Conservation (phyloP, 2,329 filamentous ascomycete species). For the Ploettnerulaceae sp. region DNA sequence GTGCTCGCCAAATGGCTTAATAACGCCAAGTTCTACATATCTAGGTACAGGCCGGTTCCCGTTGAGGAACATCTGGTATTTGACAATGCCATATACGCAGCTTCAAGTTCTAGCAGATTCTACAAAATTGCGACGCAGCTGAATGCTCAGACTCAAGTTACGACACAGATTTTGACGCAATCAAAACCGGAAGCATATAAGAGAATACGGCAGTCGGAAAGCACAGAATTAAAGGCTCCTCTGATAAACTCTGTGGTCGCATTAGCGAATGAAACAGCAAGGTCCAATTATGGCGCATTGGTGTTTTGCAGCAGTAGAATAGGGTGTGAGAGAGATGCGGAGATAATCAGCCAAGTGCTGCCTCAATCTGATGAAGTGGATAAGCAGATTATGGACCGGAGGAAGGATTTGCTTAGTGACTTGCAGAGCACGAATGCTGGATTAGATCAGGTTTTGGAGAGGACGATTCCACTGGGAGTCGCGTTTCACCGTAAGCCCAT, state of each 20-base stretch:
- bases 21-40: slow-evolving; percentile 65
- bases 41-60: slow-evolving; percentile 68
- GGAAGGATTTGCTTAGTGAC: slow-evolving; percentile 61
- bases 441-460: slow-evolving; percentile 59
- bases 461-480: slow-evolving; percentile 61
- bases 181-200: slow-evolving; percentile 40
- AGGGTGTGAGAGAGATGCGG: slow-evolving; percentile 63
- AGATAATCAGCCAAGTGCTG: slow-evolving; percentile 62
- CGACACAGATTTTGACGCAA: slow-evolving; percentile 32
- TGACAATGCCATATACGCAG: slow-evolving; percentile 62
- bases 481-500: slow-evolving; percentile 64
- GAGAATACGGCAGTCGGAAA: slow-evolving; percentile 49
- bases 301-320: slow-evolving; percentile 69
- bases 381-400: slow-evolving; percentile 47
- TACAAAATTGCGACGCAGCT: slow-evolving; percentile 54
- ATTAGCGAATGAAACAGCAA: slow-evolving; percentile 62
- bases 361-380: slow-evolving; percentile 43
- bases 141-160: slow-evolving; percentile 33
- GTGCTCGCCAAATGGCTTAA: slow-evolving; percentile 63
- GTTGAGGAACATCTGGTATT: slow-evolving; percentile 71
- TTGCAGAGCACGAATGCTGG: slow-evolving; percentile 61
- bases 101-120: slow-evolving; percentile 52
- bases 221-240: slow-evolving; percentile 59
- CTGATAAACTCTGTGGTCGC: slow-evolving; percentile 67
- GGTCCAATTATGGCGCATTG: slow-evolving; percentile 64